Evolutionary conservation across 345 rosid genomes (phyloP).

Genomic region (Cardiospermum halicacabum): DNA sequence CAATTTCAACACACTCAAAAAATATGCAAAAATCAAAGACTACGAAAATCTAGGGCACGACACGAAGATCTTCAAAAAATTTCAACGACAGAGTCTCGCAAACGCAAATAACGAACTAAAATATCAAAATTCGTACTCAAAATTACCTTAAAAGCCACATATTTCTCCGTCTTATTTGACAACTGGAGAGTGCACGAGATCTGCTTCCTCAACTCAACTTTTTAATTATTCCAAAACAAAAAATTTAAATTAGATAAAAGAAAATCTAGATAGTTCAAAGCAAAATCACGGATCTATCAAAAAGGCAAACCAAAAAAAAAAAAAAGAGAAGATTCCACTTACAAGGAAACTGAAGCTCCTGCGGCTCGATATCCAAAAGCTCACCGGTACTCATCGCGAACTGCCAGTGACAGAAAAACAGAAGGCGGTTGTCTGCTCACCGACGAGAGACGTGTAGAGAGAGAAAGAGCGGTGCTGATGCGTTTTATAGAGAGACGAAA

Average conservation of each 20-base stretch:
- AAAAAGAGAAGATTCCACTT: conserved; percentile 8
- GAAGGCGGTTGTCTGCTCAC: neutral
- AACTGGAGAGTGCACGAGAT: conserved; percentile 70
- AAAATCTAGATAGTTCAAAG: conserved; percentile 5
- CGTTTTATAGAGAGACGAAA: neutral
- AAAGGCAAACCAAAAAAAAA: too few species aligned
- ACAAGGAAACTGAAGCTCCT: conserved; percentile 81
- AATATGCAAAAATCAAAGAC: conserved; percentile 5
- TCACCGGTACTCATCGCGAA: conserved; percentile 50
- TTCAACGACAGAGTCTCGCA: conserved; percentile 3
- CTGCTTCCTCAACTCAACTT: conserved; percentile 81
- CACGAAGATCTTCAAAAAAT: neutral
- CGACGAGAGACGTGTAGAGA: neutral
- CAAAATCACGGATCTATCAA: conserved; percentile 18
- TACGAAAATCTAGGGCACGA: conserved; percentile 8
- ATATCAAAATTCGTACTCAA: neutral
- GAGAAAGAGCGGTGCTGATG: neutral
- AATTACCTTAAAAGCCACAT: conserved; percentile 79
- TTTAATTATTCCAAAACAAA: neutral
- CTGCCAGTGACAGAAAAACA: conserved; percentile 4
- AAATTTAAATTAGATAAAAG: conserved; percentile 8
- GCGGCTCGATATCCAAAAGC: conserved; percentile 66
- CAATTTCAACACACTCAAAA: conserved; percentile 12
- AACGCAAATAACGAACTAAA: neutral
- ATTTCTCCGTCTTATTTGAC: conserved; percentile 54